These are phyloP conservation scores for Fusarium ambrosium DNA, from an alignment of 2,329 filamentous ascomycete genomes.

Conservation along the genomic window DNA sequence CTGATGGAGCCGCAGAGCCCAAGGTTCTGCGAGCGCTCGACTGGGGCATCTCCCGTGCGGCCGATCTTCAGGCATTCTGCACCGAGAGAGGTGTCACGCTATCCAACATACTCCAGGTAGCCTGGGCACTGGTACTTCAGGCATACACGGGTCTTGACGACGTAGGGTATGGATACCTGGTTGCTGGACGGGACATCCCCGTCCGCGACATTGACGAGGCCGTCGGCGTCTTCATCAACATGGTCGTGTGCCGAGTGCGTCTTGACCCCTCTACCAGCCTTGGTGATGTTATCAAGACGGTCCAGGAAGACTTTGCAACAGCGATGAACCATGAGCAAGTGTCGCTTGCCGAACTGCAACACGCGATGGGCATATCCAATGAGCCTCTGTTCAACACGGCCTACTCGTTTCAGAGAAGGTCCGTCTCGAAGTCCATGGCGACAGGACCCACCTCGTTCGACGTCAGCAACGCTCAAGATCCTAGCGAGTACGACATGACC, in stretches of 20 bases:
- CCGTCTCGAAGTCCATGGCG: constrained; percentile 26
- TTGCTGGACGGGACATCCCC: constrained; percentile 16
- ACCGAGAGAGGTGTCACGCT: constrained; percentile 16
- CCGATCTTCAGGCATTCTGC: constrained; percentile 12
- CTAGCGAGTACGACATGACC: constrained; percentile 41
- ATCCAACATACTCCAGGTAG: constrained; percentile 25
- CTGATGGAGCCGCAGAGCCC: background rate
- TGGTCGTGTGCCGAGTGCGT: constrained; percentile 25
- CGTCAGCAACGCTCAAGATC: constrained; percentile 26
- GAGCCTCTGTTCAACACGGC: constrained; percentile 40
- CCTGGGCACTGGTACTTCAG: constrained; percentile 33
- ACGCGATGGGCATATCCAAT: background rate
- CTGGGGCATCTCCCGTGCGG: constrained; percentile 3
- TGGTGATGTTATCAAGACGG: background rate
- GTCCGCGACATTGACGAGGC: constrained; percentile 17
- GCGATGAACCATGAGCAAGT: constrained; percentile 24
- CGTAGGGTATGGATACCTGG: constrained; percentile 30
- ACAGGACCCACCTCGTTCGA: constrained; percentile 30
- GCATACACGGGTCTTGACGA: constrained; percentile 33
- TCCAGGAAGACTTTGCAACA: constrained; percentile 12
- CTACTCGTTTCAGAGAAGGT: constrained; percentile 40
- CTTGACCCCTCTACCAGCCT: background rate
- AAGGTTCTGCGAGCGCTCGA: constrained; percentile 19
- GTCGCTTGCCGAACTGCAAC: constrained; percentile 26
- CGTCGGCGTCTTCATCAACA: constrained; percentile 36